phyloP scores from a whole-genome alignment of 2,329 filamentous ascomycete genomes.

The Alternaria sp. region DNA sequence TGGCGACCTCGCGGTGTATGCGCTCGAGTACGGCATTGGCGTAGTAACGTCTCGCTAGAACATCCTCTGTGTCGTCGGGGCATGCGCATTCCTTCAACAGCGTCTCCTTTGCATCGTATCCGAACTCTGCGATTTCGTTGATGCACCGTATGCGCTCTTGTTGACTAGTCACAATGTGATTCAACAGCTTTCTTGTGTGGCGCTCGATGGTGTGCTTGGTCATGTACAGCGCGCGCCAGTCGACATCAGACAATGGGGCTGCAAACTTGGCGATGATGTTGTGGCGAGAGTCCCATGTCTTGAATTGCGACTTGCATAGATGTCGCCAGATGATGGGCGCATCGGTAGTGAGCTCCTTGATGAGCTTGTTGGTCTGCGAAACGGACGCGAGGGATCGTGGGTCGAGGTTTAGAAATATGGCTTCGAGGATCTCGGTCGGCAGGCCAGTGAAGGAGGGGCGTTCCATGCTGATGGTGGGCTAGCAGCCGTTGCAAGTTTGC shows the following conservation, averaged over 20 bases:
- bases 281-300: slow-evolving; percentile 72
- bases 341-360: slow-evolving; percentile 71
- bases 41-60: slow-evolving; percentile 81
- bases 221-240: slow-evolving; percentile 72
- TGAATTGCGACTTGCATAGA: slow-evolving; percentile 75
- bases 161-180: slow-evolving; percentile 76
- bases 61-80: slow-evolving; percentile 71
- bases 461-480: slow-evolving; percentile 11
- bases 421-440: slow-evolving; percentile 86
- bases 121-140: slow-evolving; percentile 73
- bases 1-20: slow-evolving; percentile 81
- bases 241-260: slow-evolving; percentile 63
- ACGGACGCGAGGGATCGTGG: slow-evolving; percentile 61
- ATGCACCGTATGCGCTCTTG: slow-evolving; percentile 74
- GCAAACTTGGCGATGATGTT: slow-evolving; percentile 45
- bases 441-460: slow-evolving; percentile 53
- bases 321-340: slow-evolving; percentile 82
- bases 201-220: slow-evolving; percentile 47
- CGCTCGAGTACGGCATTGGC: slow-evolving; percentile 77
- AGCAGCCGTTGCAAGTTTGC: neutral
- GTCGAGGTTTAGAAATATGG: slow-evolving; percentile 73
- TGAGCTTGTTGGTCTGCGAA: slow-evolving; percentile 69
- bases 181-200: slow-evolving; percentile 57
- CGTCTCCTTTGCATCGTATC: slow-evolving; percentile 90
- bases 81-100: slow-evolving; percentile 72